Percentiles rank a stretch among this genome's conserved stretches.
Conservation (phyloP, 305 asterid genomes). For the Fraxinus platypoda region DNA sequence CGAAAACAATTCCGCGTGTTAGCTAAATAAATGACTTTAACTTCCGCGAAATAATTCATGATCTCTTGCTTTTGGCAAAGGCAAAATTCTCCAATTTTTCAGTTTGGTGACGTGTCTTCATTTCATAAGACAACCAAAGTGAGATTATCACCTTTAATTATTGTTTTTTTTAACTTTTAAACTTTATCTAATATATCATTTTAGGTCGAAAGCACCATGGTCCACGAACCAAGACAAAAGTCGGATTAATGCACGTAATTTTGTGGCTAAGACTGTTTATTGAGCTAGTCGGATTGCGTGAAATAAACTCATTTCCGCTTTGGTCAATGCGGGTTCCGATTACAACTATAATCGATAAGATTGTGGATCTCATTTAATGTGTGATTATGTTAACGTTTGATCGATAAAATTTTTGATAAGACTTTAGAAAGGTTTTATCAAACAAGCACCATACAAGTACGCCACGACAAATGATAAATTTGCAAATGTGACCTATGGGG, state of each 20-base stretch:
- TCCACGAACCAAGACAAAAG: not conserved
- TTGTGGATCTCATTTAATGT: not conserved
- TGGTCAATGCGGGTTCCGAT: not conserved
- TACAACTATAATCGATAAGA: no score
- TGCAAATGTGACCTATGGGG: not conserved
- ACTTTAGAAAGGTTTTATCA: no score
- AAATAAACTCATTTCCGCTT: not conserved
- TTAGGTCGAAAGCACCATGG: not conserved
- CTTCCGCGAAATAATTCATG: not conserved
- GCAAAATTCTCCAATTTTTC: not conserved
- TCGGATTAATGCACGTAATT: not conserved
- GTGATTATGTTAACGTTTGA: no score
- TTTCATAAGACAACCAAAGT: constrained; percentile 11
- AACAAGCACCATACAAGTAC: not conserved
- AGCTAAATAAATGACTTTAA: not conserved
- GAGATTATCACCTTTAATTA: constrained; percentile 13
- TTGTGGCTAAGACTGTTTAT: constrained; percentile 17
- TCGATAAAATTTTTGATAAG: no score
- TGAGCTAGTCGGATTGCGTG: not conserved
- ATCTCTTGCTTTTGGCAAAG: constrained; percentile 16
- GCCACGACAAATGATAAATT: no score
- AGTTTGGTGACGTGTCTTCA: constrained; percentile 1
- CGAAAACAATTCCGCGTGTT: not conserved
- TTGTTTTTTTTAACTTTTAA: not conserved
- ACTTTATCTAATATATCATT: not conserved